These are phyloP conservation scores for Erythrobasidium hasegawianum DNA, from an alignment of 1,284 basidiomycete genomes.

Conservation along the genomic window DNA sequence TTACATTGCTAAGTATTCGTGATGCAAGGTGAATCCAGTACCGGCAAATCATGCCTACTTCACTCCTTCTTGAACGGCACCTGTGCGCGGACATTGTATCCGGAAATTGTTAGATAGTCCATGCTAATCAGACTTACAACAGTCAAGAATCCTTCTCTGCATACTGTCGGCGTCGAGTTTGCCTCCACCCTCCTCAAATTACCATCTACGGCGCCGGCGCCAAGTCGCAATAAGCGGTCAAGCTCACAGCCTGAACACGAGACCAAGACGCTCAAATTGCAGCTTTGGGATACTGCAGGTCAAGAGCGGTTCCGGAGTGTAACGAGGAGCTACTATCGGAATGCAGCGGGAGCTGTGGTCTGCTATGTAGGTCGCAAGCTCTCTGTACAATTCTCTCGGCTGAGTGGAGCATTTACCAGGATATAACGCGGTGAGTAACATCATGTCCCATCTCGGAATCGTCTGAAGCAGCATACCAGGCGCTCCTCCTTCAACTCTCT, in stretches of 20 bases:
- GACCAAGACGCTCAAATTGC: constrained; percentile 44
- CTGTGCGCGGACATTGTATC: constrained; percentile 55
- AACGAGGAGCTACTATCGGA: constrained; percentile 92
- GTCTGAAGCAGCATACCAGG: constrained; percentile 31
- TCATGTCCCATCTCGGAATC: background rate
- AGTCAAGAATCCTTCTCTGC: constrained; percentile 96
- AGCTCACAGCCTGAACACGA: constrained; percentile 21
- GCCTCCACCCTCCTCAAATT: constrained; percentile 44
- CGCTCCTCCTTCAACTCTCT: constrained; percentile 42
- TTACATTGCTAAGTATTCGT: background rate
- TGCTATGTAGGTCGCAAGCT: constrained; percentile 51
- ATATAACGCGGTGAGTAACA: constrained; percentile 26
- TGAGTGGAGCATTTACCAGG: background rate
- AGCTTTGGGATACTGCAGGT: constrained; percentile 97
- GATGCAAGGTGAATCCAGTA: constrained; percentile 81
- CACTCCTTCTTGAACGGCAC: constrained; percentile 93
- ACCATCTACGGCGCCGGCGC: constrained; percentile 27
- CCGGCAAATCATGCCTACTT: constrained; percentile 91
- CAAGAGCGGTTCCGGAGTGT: constrained; percentile 97
- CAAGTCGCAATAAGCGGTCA: constrained; percentile 12
- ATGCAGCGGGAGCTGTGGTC: constrained; percentile 78
- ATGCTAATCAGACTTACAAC: constrained; percentile 16
- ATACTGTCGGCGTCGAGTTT: constrained; percentile 69
- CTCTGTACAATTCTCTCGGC: background rate
- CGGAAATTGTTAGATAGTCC: background rate